phyloP scores from a whole-genome alignment of 2,329 filamentous ascomycete genomes.

The Clonostachys rhizophaga region DNA sequence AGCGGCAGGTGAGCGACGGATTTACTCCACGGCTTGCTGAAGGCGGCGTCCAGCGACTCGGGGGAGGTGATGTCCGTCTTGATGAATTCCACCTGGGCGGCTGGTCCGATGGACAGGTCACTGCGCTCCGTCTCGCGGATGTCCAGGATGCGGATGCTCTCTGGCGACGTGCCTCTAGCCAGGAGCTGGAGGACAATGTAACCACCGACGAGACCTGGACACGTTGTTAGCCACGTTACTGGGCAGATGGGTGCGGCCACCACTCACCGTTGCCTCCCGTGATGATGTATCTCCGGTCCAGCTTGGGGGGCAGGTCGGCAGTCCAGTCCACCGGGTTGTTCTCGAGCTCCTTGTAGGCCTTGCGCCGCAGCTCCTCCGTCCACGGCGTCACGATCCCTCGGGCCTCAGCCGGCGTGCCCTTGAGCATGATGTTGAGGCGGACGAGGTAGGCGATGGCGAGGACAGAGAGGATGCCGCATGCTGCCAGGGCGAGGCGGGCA shows the following conservation, averaged over 20 bases:
- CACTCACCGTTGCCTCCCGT: slow-evolving; percentile 1
- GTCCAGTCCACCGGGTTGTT: background rate
- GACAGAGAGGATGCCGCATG: too few species aligned
- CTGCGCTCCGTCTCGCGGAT: slow-evolving; percentile 31
- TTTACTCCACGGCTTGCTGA: slow-evolving; percentile 38
- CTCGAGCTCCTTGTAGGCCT: background rate
- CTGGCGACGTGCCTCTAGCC: slow-evolving; percentile 41
- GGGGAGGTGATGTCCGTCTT: slow-evolving; percentile 45
- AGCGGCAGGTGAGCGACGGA: slow-evolving; percentile 36
- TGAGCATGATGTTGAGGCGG: too few species aligned
- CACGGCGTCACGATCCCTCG: too few species aligned
- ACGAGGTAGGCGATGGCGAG: too few species aligned
- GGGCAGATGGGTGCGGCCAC: background rate
- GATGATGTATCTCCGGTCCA: slow-evolving; percentile 2
- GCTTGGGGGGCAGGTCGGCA: background rate
- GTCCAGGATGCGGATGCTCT: slow-evolving; percentile 49
- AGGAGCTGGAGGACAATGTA: slow-evolving; percentile 49
- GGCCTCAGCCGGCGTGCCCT: too few species aligned
- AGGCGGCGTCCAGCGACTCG: slow-evolving; percentile 35
- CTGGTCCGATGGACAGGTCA: slow-evolving; percentile 13
- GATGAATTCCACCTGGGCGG: slow-evolving; percentile 31
- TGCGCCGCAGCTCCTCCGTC: too few species aligned
- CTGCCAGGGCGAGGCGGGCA: too few species aligned
- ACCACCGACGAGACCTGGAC: slow-evolving; percentile 39
- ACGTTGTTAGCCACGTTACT: background rate